These are phyloP conservation scores for Trifolium dubium DNA, from an alignment of 306 rosid genomes.

Conservation along the genomic window DNA sequence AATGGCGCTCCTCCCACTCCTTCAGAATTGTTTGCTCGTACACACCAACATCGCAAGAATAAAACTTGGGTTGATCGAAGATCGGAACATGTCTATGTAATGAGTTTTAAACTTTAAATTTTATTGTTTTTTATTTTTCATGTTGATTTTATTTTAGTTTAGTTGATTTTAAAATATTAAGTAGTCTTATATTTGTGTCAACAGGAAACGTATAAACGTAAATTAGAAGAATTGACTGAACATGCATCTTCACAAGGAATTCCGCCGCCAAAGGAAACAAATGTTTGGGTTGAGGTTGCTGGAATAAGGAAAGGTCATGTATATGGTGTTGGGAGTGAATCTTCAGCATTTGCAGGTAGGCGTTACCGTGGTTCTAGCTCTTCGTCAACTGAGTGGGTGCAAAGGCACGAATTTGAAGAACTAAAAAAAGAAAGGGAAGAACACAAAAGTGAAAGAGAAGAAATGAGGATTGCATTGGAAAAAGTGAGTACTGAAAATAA, in stretches of 20 bases:
- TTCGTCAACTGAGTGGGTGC: background rate
- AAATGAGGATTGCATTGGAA: too few relatives aligned
- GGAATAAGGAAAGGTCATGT: background rate
- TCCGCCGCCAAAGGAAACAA: background rate
- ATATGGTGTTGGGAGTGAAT: background rate
- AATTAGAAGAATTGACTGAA: background rate
- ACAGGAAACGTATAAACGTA: background rate
- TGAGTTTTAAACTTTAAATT: too few relatives aligned
- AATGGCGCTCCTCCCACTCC: background rate
- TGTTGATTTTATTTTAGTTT: too few relatives aligned
- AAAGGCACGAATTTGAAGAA: too few relatives aligned
- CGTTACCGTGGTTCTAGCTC: background rate
- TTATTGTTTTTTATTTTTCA: too few relatives aligned
- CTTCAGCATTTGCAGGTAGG: background rate
- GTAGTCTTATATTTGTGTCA: background rate
- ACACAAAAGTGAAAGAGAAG: too few relatives aligned
- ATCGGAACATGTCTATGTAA: background rate
- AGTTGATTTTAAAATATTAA: background rate
- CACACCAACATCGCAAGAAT: background rate
- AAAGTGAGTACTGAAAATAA: too few relatives aligned
- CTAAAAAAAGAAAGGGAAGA: background rate
- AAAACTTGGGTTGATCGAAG: background rate
- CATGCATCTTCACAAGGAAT: background rate
- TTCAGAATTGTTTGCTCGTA: background rate
- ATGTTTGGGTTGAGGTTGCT: background rate